A percentile compares a stretch with the other conserved stretches of the same genome.
phyloP scores from a whole-genome alignment of 2,329 filamentous ascomycete species.

The Fusarium ramigenum region DNA sequence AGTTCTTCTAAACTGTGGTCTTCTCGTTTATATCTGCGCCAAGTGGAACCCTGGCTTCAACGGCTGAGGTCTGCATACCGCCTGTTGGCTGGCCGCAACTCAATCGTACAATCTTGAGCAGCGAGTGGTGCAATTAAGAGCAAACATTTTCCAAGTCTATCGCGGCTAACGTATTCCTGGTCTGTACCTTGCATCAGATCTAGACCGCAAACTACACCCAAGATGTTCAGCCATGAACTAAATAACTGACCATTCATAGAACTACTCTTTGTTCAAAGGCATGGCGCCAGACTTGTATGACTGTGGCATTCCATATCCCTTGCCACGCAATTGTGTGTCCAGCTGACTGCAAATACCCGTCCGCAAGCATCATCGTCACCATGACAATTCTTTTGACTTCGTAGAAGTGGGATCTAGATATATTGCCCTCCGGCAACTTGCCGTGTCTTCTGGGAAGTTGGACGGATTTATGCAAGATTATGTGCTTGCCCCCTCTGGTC shows the following conservation, averaged over 20 bases:
- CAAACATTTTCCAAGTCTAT: constrained; percentile 22
- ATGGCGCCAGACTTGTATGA: background rate
- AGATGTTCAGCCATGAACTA: background rate
- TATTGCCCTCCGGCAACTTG: background rate
- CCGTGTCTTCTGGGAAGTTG: background rate
- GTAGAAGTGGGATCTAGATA: background rate
- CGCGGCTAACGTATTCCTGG: background rate
- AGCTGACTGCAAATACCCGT: background rate
- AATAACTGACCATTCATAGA: background rate
- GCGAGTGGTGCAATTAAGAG: background rate
- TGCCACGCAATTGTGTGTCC: constrained; percentile 7
- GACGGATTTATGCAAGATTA: background rate
- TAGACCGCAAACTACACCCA: background rate
- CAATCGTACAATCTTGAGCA: constrained; percentile 16
- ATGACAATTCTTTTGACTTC: background rate
- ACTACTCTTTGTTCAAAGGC: constrained; percentile 5
- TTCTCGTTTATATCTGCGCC: constrained; percentile 7
- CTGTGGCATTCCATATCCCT: constrained; percentile 13
- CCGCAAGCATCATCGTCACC: constrained; percentile 17
- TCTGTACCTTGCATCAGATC: constrained; percentile 12
- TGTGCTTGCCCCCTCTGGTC: background rate
- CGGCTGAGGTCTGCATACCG: constrained; percentile 34
- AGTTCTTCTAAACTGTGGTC: background rate
- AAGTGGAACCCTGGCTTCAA: constrained; percentile 20
- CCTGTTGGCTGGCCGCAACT: constrained; percentile 23